Evolutionary conservation across 768 basidiomycete species (phyloP), one percentile per base, ranked within the genome.

Genomic region (Macrocybe gigantea): DNA sequence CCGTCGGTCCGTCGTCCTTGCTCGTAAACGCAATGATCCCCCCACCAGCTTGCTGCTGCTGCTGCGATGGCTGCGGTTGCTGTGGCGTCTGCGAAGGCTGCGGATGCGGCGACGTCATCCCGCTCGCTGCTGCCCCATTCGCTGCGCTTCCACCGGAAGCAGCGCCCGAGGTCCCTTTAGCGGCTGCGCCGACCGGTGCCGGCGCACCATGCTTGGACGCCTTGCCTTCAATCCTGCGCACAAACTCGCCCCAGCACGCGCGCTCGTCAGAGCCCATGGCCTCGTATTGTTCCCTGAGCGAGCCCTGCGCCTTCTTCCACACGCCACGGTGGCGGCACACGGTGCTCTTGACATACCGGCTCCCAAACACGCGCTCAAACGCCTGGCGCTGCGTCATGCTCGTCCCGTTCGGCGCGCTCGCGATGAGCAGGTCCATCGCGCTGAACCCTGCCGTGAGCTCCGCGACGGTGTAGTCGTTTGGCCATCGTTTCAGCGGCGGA

Each of bases 401-500:
- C 9, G 74, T 65, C 36, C 66, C 61, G 6, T 61, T 56, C 5
- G 69, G 64, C 7, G 67, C 64, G 32, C 67, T 66, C 1, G 66
- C 61, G 32, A 61, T 69, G 53, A 64, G 73, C 37, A 49, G 57
- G 59, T 74, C 74, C 72, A 75, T 73, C 36, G 74, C 64, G 34
- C 68, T 71, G 60, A 87, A 84, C 1, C 85, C 84, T 1, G 62
- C 58, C 1, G 82, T 74, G 48, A 86, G 69, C 59, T 86, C 83
- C 43, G 71, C 73, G 14, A 87, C 84, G 7, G 79, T 80, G 60
- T 83, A 85, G 64, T 86, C 85, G 56, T 85, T 85, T 33, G 85
- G 85, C 85, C 85, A 87, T 10, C 82, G 78, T 58, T 85, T 85
- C 30, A 83, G 66, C 2, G 82, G 80, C 2, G 82, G 79, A 53